Percentiles rank a stretch among this genome's conserved stretches.
These are phyloP conservation scores for Beverwykella pulmonaria DNA, from an alignment of 495 filamentous ascomycete species.

Conservation along the genomic window DNA sequence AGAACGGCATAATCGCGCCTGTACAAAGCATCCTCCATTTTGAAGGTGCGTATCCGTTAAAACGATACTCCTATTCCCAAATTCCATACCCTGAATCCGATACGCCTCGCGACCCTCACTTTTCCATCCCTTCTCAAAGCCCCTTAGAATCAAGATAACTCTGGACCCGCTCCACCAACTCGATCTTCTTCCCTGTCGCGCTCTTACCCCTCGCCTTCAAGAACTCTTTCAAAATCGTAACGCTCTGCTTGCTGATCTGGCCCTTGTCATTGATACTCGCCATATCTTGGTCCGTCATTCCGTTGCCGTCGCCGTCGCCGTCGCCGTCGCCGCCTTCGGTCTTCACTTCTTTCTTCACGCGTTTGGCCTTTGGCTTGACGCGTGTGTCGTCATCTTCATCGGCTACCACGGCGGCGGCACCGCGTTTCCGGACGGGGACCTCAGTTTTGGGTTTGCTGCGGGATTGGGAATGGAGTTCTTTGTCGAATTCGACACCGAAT, in stretches of 20 bases:
- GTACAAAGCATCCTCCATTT: no score
- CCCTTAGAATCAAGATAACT: conserved; percentile 68
- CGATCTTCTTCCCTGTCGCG: conserved; percentile 71
- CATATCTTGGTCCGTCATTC: conserved; percentile 60
- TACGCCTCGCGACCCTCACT: not conserved
- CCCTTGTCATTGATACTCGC: conserved; percentile 60
- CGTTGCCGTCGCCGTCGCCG: conserved; percentile 38
- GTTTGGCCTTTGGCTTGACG: conserved; percentile 43
- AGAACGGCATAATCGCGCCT: no score
- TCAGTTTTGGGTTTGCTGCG: conserved; percentile 43
- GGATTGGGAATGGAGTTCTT: conserved; percentile 47
- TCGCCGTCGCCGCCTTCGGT: conserved; percentile 26
- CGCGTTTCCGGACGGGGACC: conserved; percentile 16
- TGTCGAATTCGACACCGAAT: conserved; percentile 71
- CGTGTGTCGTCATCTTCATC: conserved; percentile 39
- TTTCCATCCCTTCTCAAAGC: conserved; percentile 8
- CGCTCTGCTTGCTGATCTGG: conserved; percentile 41
- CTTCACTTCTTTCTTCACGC: conserved; percentile 52
- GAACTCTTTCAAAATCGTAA: conserved; percentile 70
- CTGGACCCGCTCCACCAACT: conserved; percentile 77
- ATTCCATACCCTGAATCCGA: no score
- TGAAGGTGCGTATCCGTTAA: no score
- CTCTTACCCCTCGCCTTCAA: conserved; percentile 63
- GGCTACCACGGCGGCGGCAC: not conserved
- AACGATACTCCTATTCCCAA: no score